Base-by-base conservation (phyloP, 768 basidiomycete genomes). In the Agaricus subrufescens region DNA sequence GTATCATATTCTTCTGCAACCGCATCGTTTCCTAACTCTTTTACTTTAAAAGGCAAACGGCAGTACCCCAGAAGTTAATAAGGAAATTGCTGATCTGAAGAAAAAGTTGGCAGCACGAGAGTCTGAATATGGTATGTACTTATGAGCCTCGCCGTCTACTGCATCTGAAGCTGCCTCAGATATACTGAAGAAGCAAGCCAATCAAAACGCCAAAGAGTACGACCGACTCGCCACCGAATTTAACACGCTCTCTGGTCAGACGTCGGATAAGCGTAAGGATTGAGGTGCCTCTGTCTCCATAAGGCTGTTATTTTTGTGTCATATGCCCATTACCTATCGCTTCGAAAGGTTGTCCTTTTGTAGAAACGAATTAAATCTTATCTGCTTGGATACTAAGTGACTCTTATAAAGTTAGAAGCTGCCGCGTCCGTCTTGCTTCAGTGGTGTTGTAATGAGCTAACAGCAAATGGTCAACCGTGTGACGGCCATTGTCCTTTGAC, bases 131-230 rank as follows among this genome's bases (percentile, higher is more conserved):
- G 84, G 88, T 88, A 64, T 61, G 72, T 69, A 4, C 30, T 49
- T 12, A 4, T 47, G 11, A 15, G 23, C 50, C 23, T n/a, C 26
- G 1, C n/a, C 19, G 14, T 12, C 19, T 11, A 19, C n/a, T 37
- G n/a, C 9, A 7, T 29, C 54, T 56, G 27, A 56, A 10, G 12
- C 15, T 7, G 23, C 8, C 29, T 15, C 29, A 92, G 91, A 85
- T 19, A 87, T 85, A 19, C 69, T 94, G 53, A 91, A 92, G 76
- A 88, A 86, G 70, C 92, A 94, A 68, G 87, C 90, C 0, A 67
- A 75, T 0, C 87, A 89, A 62, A 90, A 94, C 60, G 86, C 84
- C 3, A 77, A 75, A 25, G 90, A 94, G 66, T 94, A 89, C 63
- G 87, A 93, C 72, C 78, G 91, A 52, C 81, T 95, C 52, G 87